phyloP scores from a whole-genome alignment of 2,329 filamentous ascomycete genomes.

The Venturia carpophila region DNA sequence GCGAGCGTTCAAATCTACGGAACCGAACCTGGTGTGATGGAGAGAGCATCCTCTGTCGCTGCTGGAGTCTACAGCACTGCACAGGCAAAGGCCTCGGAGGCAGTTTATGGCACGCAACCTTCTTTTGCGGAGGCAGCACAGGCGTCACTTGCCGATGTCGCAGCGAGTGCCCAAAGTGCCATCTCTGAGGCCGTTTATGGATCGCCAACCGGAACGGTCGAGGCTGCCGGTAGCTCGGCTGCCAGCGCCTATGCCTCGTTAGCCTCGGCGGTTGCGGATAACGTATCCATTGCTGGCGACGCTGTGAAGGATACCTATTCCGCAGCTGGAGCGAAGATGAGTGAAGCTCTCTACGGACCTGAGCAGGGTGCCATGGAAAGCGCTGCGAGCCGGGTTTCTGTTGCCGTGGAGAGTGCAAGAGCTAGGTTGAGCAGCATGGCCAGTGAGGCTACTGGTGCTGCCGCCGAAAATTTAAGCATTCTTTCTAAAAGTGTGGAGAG shows the following conservation, averaged over 20 bases:
- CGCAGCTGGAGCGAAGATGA: constrained; percentile 31
- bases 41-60: constrained; percentile 47
- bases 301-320: constrained; percentile 18
- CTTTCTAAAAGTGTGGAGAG: constrained; percentile 27
- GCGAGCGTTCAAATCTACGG: constrained; percentile 53
- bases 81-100: constrained; percentile 43
- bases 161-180: constrained; percentile 44
- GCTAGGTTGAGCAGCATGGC: constrained; percentile 36
- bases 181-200: constrained; percentile 50
- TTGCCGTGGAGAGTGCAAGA: constrained; percentile 39
- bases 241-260: constrained; percentile 44
- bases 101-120: constrained; percentile 48
- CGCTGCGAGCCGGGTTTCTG: constrained; percentile 35
- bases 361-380: constrained; percentile 40
- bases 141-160: constrained; percentile 46
- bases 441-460: constrained; percentile 18
- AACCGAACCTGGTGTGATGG: constrained; percentile 44
- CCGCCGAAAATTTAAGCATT: constrained; percentile 26
- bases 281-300: constrained; percentile 22
- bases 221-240: constrained; percentile 47
- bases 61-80: constrained; percentile 46
- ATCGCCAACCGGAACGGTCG: constrained; percentile 43
- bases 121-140: constrained; percentile 48
- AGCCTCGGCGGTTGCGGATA: constrained; percentile 35
- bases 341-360: constrained; percentile 41